Conservation (phyloP, 2,329 filamentous ascomycete genomes). For the Salinomyces thailandicus region DNA sequence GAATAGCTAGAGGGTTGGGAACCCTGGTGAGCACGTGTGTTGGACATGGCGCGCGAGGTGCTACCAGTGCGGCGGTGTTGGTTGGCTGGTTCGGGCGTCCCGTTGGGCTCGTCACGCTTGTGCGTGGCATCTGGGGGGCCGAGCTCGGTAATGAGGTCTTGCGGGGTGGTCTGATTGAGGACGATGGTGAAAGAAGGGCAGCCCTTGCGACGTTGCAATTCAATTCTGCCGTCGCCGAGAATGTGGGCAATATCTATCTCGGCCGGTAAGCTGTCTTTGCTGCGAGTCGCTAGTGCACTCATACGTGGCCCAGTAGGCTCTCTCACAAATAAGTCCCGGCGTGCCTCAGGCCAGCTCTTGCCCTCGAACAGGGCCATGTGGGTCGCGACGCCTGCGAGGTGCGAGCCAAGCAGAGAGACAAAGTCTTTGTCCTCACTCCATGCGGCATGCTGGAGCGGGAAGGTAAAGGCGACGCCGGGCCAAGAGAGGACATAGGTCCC, state of each 20-base stretch:
- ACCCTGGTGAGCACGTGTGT: constrained; percentile 16
- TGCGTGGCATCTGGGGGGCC: constrained; percentile 92
- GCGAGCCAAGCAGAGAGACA: constrained; percentile 72
- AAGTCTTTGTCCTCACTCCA: constrained; percentile 73
- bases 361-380: constrained; percentile 89
- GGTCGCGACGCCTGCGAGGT: constrained; percentile 62
- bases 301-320: constrained; percentile 63
- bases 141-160: constrained; percentile 81
- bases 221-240: constrained; percentile 60
- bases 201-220: constrained; percentile 59
- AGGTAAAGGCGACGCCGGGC: constrained; percentile 87
- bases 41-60: constrained; percentile 16
- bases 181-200: constrained; percentile 53
- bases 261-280: constrained; percentile 71
- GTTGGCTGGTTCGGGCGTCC: constrained; percentile 9
- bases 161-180: constrained; percentile 78
- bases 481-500: constrained; percentile 89
- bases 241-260: constrained; percentile 75
- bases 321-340: constrained; percentile 65
- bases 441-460: constrained; percentile 61
- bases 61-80: constrained; percentile 15
- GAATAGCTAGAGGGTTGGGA: constrained; percentile 29
- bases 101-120: constrained; percentile 32
- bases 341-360: constrained; percentile 77
- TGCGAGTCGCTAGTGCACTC: constrained; percentile 56